Percentiles rank a stretch among this genome's conserved stretches.
phyloP scores from a whole-genome alignment of 2,329 filamentous ascomycete genomes.

The Colletotrichum sp. region DNA sequence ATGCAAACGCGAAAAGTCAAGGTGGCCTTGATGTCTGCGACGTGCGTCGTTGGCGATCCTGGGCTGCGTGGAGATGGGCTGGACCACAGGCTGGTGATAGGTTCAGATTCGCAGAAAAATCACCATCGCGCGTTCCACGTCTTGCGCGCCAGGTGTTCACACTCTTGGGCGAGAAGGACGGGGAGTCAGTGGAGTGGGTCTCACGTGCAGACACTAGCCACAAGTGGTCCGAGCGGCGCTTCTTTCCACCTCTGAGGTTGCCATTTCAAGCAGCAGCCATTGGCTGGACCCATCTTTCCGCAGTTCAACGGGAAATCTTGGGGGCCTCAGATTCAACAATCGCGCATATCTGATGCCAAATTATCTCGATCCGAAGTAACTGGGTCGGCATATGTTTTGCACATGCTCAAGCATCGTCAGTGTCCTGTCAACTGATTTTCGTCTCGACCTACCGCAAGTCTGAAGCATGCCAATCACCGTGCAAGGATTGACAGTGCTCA shows the following conservation, averaged over 20 bases:
- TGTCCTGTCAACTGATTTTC: constrained; percentile 6
- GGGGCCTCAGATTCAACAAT: background rate
- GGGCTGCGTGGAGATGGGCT: background rate
- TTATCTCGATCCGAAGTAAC: background rate
- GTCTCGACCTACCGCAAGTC: constrained; percentile 9
- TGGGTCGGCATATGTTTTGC: background rate
- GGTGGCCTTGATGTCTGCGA: background rate
- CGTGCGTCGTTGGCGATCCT: background rate
- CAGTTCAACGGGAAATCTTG: background rate
- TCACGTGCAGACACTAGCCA: constrained; percentile 23
- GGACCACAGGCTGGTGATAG: background rate
- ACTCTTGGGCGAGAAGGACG: constrained; percentile 2
- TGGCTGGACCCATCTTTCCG: background rate
- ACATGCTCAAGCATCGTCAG: background rate
- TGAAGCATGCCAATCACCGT: constrained; percentile 5
- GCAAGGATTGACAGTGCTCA: constrained; percentile 21
- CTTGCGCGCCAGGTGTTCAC: constrained; percentile 11
- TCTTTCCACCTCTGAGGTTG: background rate
- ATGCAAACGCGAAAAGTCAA: background rate
- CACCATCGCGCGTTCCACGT: constrained; percentile 12
- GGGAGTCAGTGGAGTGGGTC: constrained; percentile 20
- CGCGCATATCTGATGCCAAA: background rate
- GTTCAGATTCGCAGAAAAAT: constrained; percentile 18
- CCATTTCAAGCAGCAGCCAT: background rate
- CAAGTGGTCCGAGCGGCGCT: constrained; percentile 10